Percentiles rank a stretch among this genome's conserved stretches.
phyloP scores from a whole-genome alignment of 2,329 filamentous ascomycete species.

The Xylariaceae sp. region DNA sequence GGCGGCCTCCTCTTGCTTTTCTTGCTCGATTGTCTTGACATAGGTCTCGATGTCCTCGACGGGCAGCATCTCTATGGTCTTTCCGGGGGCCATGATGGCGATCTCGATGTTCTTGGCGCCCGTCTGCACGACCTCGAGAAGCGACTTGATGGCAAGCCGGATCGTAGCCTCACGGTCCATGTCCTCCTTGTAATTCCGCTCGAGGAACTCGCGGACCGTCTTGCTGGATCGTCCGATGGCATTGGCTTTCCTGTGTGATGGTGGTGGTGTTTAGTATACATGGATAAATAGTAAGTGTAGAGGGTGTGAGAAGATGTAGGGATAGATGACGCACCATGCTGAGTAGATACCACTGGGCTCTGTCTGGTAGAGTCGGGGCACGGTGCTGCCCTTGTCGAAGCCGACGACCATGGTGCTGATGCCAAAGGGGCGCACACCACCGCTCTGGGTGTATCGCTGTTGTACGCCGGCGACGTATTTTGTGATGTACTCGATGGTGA shows the following conservation, averaged over 20 bases:
- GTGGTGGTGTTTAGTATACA: constrained; percentile 7
- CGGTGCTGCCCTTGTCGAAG: constrained; percentile 91
- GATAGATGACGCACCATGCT: constrained; percentile 69
- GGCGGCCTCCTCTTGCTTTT: constrained; percentile 97
- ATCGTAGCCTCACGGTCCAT: constrained; percentile 97
- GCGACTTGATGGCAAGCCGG: constrained; percentile 94
- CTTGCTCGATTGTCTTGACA: constrained; percentile 97
- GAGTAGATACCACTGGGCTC: constrained; percentile 99
- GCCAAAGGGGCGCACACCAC: constrained; percentile 96
- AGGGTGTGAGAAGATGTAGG: background rate
- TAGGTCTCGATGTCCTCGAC: constrained; percentile 95
- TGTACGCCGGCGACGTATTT: constrained; percentile 98
- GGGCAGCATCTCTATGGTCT: constrained; percentile 87
- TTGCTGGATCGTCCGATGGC: constrained; percentile 98
- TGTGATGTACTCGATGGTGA: constrained; percentile 98
- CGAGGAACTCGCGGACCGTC: constrained; percentile 96
- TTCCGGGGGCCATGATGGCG: constrained; percentile 92
- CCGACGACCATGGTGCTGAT: constrained; percentile 97
- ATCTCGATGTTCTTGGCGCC: constrained; percentile 99
- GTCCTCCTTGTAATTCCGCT: constrained; percentile 96
- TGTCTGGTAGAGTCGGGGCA: constrained; percentile 91
- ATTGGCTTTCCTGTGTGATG: constrained; percentile 81
- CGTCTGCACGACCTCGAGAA: constrained; percentile 96
- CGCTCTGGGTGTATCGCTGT: constrained; percentile 98
- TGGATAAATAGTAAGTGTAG: too few relatives aligned